Evolutionary conservation across 495 filamentous ascomycete genomes (phyloP).

Genomic region (Hyaloscypha hepaticicola): DNA sequence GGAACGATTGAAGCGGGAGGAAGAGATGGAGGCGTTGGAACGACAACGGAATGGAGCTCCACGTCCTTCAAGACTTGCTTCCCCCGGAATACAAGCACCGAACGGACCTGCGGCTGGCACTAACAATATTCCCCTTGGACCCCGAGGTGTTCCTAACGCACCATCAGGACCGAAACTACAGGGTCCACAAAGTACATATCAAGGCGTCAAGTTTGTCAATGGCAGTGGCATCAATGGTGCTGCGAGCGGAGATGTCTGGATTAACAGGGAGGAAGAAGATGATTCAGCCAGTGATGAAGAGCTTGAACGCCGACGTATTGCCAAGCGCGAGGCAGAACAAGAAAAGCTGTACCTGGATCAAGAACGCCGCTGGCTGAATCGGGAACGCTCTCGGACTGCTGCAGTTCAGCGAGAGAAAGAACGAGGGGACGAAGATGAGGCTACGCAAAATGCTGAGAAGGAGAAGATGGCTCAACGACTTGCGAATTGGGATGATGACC

Average conservation of each 20-base stretch:
- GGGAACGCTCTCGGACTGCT: constrained; percentile 77
- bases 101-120: constrained; percentile 70
- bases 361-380: constrained; percentile 85
- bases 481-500: constrained; percentile 85
- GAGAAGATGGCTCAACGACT: constrained; percentile 70
- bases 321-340: constrained; percentile 68
- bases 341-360: constrained; percentile 85
- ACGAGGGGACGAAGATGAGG: constrained; percentile 71
- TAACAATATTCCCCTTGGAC: constrained; percentile 85
- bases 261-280: constrained; percentile 78
- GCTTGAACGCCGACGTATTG: constrained; percentile 68
- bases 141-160: constrained; percentile 68
- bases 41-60: constrained; percentile 65
- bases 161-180: constrained; percentile 67
- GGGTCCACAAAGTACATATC: constrained; percentile 41
- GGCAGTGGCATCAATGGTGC: constrained; percentile 68
- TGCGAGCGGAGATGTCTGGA: constrained; percentile 42
- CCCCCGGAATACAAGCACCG: constrained; percentile 52
- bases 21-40: constrained; percentile 89
- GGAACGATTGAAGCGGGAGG: constrained; percentile 81
- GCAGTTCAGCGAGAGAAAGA: constrained; percentile 81
- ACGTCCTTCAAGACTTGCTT: constrained; percentile 66
- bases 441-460: constrained; percentile 53
- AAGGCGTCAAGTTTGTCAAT: constrained; percentile 85
- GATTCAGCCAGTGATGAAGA: constrained; percentile 87